These are phyloP conservation scores for Aspergillus fumigatus DNA, from an alignment of 2,329 filamentous ascomycete species.

Conservation along the genomic window DNA sequence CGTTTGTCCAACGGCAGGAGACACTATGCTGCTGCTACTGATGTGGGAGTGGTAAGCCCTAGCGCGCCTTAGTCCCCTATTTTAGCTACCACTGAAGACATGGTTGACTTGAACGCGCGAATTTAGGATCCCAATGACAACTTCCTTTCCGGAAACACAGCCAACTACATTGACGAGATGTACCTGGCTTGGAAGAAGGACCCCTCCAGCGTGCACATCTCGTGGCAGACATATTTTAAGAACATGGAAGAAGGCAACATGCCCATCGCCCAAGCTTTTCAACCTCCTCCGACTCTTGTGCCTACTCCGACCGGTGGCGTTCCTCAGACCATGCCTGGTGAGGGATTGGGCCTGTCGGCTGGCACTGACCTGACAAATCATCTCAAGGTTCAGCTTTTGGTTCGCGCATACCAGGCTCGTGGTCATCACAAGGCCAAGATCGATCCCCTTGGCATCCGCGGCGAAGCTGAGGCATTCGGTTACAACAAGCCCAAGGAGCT, in stretches of 20 bases:
- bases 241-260: constrained; percentile 99
- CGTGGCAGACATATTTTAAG: constrained; percentile 99
- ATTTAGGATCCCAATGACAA: constrained; percentile 79
- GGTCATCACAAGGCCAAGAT: constrained; percentile 98
- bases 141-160: constrained; percentile 93
- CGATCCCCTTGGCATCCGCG: constrained; percentile 90
- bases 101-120: constrained; percentile 21
- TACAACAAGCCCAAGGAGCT: constrained; percentile 89
- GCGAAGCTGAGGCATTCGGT: constrained; percentile 75
- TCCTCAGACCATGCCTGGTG: constrained; percentile 65
- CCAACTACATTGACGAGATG: constrained; percentile 99
- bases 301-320: constrained; percentile 75
- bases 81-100: neutral
- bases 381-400: constrained; percentile 94
- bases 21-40: constrained; percentile 55
- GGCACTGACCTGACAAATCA: constrained; percentile 89
- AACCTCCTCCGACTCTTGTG: constrained; percentile 87
- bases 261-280: constrained; percentile 96
- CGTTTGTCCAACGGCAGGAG: constrained; percentile 40
- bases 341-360: constrained; percentile 60
- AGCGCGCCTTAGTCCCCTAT: constrained; percentile 8
- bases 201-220: constrained; percentile 88
- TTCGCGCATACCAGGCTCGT: constrained; percentile 94
- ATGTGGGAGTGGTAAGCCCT: constrained; percentile 54
- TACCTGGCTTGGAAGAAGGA: constrained; percentile 97